Base-by-base conservation (phyloP, 306 rosid species). In the Dryas octopetala region DNA sequence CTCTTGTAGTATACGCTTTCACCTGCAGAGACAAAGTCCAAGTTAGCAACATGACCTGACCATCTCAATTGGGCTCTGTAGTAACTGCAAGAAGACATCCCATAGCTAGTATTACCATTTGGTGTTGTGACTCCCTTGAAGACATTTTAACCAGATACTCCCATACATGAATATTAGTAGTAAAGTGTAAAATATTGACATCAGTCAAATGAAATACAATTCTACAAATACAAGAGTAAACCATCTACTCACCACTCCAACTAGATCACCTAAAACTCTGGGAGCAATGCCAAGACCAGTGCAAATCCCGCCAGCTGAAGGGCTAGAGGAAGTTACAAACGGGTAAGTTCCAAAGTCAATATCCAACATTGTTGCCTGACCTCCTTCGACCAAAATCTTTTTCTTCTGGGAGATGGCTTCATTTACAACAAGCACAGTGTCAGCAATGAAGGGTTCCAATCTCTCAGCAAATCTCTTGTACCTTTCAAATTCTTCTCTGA, bases 261-360 rank as follows among this genome's bases (percentile, higher is more conserved):
- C 80, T 58, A 95, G 88, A 84, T 95, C 97, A 66, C 99, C 99
- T n/a, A 95, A 1, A 75, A 84, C 83, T 83, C 89, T 90, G 46
- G 99, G 98, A 76, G 99, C 97, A 62, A 92, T 95, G 54, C 99
- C 99, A 74, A 95, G 96, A 83, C 99, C 98, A 4, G 90, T 90
- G 91, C 96, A 95, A 76, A 95, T 95, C 68, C 99, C 99, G 54
- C 99, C 97, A 5, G 98, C 99, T 5, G 97, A 95, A 50, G 99
- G 98, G 82, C 91, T 92, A n/a, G 99, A 95, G 19, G 99, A 95
- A 77, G 97, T 95, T 57, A 95, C 98, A 83, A 90, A 95, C 11
- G 97, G 99, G 67, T 95, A 95, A 12, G 99, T 95, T 70, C 99
- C 99, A 82, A 95, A 95, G 85, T 95, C 99, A 75, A 95, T 78